Base-by-base conservation (phyloP, 345 rosid species). In the Pugionium cornutum region DNA sequence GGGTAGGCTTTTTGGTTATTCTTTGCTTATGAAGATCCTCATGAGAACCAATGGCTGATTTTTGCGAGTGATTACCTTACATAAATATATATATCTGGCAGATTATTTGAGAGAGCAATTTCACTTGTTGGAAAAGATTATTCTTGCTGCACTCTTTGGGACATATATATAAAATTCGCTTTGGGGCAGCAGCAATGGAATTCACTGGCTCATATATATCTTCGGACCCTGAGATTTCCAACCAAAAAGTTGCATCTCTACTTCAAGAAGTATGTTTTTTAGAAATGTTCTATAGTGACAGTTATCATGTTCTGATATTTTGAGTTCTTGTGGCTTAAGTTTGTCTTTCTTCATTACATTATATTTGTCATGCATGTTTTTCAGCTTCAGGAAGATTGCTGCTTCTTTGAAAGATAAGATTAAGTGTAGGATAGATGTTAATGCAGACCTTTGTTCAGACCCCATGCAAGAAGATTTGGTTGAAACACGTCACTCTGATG, bases 111-210 rank as follows among this genome's bases (percentile, higher is more conserved):
- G 70, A 84, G 95, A 72, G 91, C 78, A 9, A 47, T 92, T 60
- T 86, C 91, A 5, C 81, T 85, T 82, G 86, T 89, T 63, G 96
- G 95, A 73, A 92, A 89, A 69, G 95, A 92, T 77, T 92, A 83
- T 75, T 76, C 75, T 55, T 83, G 89, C 69, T 86, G 74, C 70
- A 42, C 74, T 3, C 71, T 92, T 75, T 89, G 98, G 98, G 95
- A 92, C 77, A 87, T 80, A 68, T 86, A 84, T 69, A 65, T 92
- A 45, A 89, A 81, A 31, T 92, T 81, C 59, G 84, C 85, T 76
- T 74, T 85, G 53, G 77, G 78, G 31, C 78, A 74, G 67, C 76
- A 85, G 75, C 66, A 77, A 33, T 92, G 98, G 96, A 77, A 82
- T 76, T 80, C 79, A 53, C 64, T 92, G 46, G 89, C 95, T 68